Evolutionary conservation across 208 protist genomes (phyloP), one percentile per base, ranked within the genome.

Genomic region (Trypanosoma cruzi): DNA sequence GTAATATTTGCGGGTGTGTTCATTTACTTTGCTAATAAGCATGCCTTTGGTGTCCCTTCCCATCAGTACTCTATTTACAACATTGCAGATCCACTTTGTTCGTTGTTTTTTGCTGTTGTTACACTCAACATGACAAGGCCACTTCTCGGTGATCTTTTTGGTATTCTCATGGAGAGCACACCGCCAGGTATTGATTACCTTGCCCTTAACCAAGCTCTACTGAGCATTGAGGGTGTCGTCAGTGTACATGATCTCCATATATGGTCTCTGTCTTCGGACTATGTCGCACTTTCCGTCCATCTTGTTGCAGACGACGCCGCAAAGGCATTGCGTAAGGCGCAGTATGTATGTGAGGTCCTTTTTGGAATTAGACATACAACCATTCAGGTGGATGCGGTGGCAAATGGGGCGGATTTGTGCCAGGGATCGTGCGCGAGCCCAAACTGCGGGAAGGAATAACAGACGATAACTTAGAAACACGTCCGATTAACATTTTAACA

Each of bases 241-340:
- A 76, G 77, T n/a, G 85, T 97, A 48, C 91, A 97, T 63, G 92
- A 97, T 58, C 77, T 97, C 26, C 94, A 97, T 63, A 84, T 97
- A 6, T 97, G 93, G 93, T 94, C 85, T 4, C 81, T 97, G 10
- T 92, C 88, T 1, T 65, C 83, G 28, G 90, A 94, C 48, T 94
- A 90, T 61, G 67, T 84, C 22, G 83, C 88, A 13, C 73, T 96
- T 4, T 93, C 86, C 0, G 91, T 86, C 4, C 94, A 97, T 75
- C 57, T 97, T 20, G 87, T 91, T 3, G 81, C 85, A 0, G 75
- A 84, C 22, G 64, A 86, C 20, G 48, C 61, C n/a, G 48, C 54
- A 16, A 65, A 59, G 4, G 79, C 92, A 8, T 68, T 96, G 37
- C 46, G 52, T 20, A 85, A 84, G 59, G 89, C 90, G 31, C 74